phyloP scores from a whole-genome alignment of 140 eudicot genomes.

The Oenanthe javanica region DNA sequence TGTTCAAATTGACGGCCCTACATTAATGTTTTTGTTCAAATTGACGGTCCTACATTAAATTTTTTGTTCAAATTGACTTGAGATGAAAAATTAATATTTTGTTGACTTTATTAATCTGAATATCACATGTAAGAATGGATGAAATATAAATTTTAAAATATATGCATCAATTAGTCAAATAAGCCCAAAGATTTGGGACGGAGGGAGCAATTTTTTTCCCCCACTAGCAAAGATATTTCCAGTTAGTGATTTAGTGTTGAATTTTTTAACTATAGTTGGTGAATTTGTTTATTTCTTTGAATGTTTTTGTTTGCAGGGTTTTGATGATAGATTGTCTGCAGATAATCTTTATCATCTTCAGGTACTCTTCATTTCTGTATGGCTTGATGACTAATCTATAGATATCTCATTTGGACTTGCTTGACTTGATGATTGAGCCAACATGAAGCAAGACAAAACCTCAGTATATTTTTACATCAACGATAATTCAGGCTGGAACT shows the following conservation, averaged over 20 bases:
- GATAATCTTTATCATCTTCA: slow-evolving; percentile 84
- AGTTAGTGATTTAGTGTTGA: not conserved
- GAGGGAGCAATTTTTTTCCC: not conserved
- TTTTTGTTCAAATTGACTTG: not conserved
- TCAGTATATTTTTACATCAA: not conserved
- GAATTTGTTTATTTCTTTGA: not conserved
- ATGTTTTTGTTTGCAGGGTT: slow-evolving; percentile 50
- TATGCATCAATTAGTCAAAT: not conserved
- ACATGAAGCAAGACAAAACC: not conserved
- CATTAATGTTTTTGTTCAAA: no score
- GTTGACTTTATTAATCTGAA: not conserved
- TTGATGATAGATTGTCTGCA: slow-evolving; percentile 84
- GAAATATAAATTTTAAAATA: no score
- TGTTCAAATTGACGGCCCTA: no score
- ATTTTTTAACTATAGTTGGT: not conserved
- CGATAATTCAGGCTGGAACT: not conserved
- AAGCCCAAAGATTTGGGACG: not conserved
- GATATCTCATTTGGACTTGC: not conserved
- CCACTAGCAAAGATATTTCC: not conserved
- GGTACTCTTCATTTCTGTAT: slow-evolving; percentile 30
- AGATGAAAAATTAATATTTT: not conserved
- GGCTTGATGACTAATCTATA: not conserved
- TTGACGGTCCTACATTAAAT: not conserved
- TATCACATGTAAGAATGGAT: not conserved
- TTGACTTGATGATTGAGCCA: not conserved